A percentile compares a stretch with the other conserved stretches of the same genome.
Conservation (phyloP, 108 stramenopile species). For the Craspedostauros australis region DNA sequence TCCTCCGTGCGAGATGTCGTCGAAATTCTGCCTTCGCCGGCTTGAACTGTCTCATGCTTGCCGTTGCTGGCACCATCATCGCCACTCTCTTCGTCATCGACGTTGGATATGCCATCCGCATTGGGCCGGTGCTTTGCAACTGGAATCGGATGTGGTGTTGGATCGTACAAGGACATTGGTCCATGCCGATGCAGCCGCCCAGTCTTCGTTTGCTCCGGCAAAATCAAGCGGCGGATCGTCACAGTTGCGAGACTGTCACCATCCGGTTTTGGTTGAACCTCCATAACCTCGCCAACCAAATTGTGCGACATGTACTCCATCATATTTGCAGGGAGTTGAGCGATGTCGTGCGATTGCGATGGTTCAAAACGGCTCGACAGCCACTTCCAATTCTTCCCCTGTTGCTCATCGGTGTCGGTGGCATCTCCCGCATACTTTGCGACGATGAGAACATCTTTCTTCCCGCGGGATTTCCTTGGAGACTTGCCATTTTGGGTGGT, state of each 20-base stretch:
- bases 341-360: conserved; percentile 1
- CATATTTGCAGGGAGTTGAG: background rate
- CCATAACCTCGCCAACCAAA: conserved; percentile 56
- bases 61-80: background rate
- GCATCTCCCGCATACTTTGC: conserved; percentile 48
- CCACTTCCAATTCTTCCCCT: conserved; percentile 68
- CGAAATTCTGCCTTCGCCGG: too few relatives aligned
- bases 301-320: conserved; percentile 9
- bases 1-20: background rate
- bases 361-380: conserved; percentile 19
- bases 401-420: conserved; percentile 46
- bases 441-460: conserved; percentile 1
- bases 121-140: too few relatives aligned
- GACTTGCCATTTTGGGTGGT: background rate
- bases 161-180: conserved; percentile 38
- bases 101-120: too few relatives aligned
- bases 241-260: conserved; percentile 41
- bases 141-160: background rate
- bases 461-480: background rate
- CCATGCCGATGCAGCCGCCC: conserved; percentile 37
- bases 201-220: conserved; percentile 52
- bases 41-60: background rate
- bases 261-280: conserved; percentile 19
- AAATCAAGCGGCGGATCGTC: conserved; percentile 42
- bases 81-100: background rate